Conservation (phyloP, 1,284 basidiomycete species). For the Melampsora allii-populina region DNA sequence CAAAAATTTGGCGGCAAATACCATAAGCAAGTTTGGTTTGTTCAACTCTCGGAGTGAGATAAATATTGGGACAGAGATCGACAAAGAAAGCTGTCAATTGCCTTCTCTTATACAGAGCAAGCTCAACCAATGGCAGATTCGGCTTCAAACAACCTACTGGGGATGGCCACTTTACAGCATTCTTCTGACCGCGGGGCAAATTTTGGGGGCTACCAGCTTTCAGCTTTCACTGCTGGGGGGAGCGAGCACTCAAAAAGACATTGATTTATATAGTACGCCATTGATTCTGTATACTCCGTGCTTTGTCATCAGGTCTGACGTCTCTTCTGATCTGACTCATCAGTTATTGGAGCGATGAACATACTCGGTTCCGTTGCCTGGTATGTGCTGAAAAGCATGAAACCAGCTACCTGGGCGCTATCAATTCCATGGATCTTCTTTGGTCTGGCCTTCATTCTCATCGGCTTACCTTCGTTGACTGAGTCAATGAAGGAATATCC, state of each 20-base stretch:
- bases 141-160: constrained; percentile 44
- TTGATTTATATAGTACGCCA: constrained; percentile 66
- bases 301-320: neutral
- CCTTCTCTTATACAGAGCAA: neutral
- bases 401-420: constrained; percentile 79
- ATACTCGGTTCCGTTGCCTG: constrained; percentile 76
- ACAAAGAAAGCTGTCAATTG: neutral
- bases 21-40: too few relatives aligned
- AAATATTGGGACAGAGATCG: neutral
- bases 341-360: constrained; percentile 73
- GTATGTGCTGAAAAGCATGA: constrained; percentile 81
- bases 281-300: neutral
- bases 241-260: constrained; percentile 70
- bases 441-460: constrained; percentile 79
- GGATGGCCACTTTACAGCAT: constrained; percentile 90
- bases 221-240: constrained; percentile 84
- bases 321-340: neutral
- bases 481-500: constrained; percentile 47
- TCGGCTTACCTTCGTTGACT: constrained; percentile 74
- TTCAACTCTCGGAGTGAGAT: too few relatives aligned
- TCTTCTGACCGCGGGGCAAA: constrained; percentile 76
- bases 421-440: constrained; percentile 84
- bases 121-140: constrained; percentile 39
- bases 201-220: constrained; percentile 81
- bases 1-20: neutral